These are phyloP conservation scores for Malus domestica DNA, from an alignment of 306 rosid genomes.

Conservation along the genomic window ASM211411v1 NC_041795.1:19759001-19759500, in stretches of 20 bases:
- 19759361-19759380: conserved; percentile 32
- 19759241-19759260: conserved; percentile 39
- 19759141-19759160: conserved; percentile 50
- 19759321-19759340: conserved; percentile 32
- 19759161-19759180: conserved; percentile 43
- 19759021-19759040: conserved; percentile 38
- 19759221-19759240: conserved; percentile 47
- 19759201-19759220: conserved; percentile 59
- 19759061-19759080: conserved; percentile 39
- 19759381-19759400: conserved; percentile 34
- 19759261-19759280: conserved; percentile 45
- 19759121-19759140: conserved; percentile 51
- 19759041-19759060: conserved; percentile 33
- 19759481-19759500: conserved; percentile 89
- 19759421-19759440: conserved; percentile 87
- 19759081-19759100: conserved; percentile 50
- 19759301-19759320: conserved; percentile 37
- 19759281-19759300: conserved; percentile 31
- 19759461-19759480: conserved; percentile 81
- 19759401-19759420: conserved; percentile 29
- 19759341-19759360: conserved; percentile 37
- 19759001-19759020: conserved; percentile 85
- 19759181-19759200: conserved; percentile 41
- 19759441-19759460: conserved; percentile 93
- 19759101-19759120: conserved; percentile 42